phyloP scores from a whole-genome alignment of 2,329 filamentous ascomycete species.

The Aureobasidium leucospermi region DNA sequence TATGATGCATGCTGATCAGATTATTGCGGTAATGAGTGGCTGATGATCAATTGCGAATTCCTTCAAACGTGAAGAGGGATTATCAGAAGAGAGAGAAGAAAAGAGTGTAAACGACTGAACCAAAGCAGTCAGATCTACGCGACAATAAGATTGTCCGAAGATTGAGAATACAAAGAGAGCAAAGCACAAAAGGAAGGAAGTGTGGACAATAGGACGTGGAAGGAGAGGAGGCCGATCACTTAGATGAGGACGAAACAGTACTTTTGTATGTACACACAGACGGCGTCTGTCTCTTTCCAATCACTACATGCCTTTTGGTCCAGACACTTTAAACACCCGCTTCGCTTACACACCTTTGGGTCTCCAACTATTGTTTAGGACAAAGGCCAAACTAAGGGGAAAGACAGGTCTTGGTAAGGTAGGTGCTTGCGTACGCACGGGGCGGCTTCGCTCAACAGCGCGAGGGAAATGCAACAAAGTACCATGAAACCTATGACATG shows the following conservation, averaged over 20 bases:
- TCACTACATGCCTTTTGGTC: not conserved
- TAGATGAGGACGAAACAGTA: not conserved
- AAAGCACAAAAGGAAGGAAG: constrained; percentile 1
- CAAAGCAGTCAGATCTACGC: constrained; percentile 4
- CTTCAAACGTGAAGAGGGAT: not conserved
- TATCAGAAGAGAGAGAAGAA: not conserved
- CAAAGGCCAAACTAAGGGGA: not conserved
- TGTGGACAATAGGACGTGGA: not conserved
- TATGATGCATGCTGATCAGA: not conserved
- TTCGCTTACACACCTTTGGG: not conserved
- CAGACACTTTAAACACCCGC: constrained; percentile 1
- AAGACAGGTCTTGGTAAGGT: constrained; percentile 3
- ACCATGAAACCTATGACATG: not conserved
- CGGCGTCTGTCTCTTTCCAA: not conserved
- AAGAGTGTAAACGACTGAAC: constrained; percentile 4
- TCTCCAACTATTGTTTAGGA: not conserved
- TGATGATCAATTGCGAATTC: not conserved
- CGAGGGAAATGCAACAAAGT: not conserved
- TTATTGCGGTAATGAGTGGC: not conserved
- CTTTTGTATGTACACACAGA: constrained; percentile 2
- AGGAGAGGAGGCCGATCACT: not conserved
- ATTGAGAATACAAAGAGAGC: not conserved
- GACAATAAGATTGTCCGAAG: not conserved
- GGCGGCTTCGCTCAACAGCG: not conserved
- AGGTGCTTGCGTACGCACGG: not conserved